Base-by-base conservation (phyloP, 176 grass and related monocot genomes). In the Elaeis guineensis region DNA sequence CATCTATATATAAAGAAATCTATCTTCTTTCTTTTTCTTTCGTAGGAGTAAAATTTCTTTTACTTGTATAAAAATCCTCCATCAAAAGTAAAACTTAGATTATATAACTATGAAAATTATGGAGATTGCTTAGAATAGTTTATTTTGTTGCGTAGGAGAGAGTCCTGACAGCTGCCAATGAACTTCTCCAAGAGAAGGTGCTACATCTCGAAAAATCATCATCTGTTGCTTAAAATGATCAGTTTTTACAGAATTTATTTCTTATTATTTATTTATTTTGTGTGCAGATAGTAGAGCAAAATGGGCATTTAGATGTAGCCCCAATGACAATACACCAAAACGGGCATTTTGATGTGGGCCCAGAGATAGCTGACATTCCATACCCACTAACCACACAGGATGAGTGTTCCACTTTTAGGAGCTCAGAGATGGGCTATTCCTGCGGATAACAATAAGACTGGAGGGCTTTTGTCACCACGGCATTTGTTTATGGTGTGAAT, bases 211-310 rank as follows among this genome's bases (percentile, higher is more conserved):
- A 3, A 12, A 44, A 44, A 44, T 44, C 11, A 44, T 44, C 9
- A 44, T 44, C 35, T 44, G 35, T 14, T 44, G 35, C 35, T 44
- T 44, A 44, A 44, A 44, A 44, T 44, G 11, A 44, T 44, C 35
- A 44, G 6, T 44, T 44, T 44, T 44, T 12, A 44, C 11, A 44
- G 8, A 44, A 14, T 44, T 44, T 44, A 3, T 44, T 44, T 30
- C 5, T 30, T 44, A 44, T 44, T 44, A 14, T 44, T 44, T 12
- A 14, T 44, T 44, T 12, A 16, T 59, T 19, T 32, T 75, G 14
- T 60, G 72, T 86, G 82, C 86, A 95, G 90, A 87, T 95, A 77
- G 80, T 81, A 67, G 83, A 95, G 76, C 86, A 90, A 69, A 83
- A 67, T 58, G 75, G 35, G 35, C 8, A 44, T 12, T 44, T 14